Percentiles rank a stretch among this genome's conserved stretches.
Evolutionary conservation across 208 protist genomes (phyloP).

Genomic region (Crithidia acanthocephali): DNA sequence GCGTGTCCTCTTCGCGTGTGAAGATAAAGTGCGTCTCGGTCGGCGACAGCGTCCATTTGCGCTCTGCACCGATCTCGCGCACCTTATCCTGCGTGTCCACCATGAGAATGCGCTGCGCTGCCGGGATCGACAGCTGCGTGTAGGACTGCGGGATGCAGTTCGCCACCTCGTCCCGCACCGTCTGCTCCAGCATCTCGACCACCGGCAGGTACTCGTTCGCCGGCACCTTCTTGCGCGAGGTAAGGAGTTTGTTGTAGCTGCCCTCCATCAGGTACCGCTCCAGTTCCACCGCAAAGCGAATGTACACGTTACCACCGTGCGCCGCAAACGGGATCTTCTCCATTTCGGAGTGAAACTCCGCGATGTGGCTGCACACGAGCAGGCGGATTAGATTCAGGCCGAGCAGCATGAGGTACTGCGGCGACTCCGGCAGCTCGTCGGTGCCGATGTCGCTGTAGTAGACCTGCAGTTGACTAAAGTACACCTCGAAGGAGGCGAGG

Average conservation of each 20-base stretch:
- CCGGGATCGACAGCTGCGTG: conserved; percentile 67
- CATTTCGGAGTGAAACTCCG: conserved; percentile 94
- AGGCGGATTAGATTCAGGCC: conserved; percentile 92
- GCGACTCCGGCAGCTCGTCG: conserved; percentile 72
- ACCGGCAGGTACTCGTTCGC: conserved; percentile 91
- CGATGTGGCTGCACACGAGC: conserved; percentile 84
- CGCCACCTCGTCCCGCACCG: conserved; percentile 91
- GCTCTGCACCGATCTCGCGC: conserved; percentile 53
- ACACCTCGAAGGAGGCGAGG: conserved; percentile 79
- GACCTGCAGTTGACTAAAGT: conserved; percentile 87
- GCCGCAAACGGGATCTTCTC: conserved; percentile 86
- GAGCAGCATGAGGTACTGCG: conserved; percentile 76
- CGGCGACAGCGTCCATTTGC: conserved; percentile 66
- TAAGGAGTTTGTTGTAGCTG: conserved; percentile 93
- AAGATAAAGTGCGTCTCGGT: conserved; percentile 74
- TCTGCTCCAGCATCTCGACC: conserved; percentile 90
- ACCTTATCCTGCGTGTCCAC: conserved; percentile 73
- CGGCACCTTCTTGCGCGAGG: conserved; percentile 82
- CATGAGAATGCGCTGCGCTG: conserved; percentile 90
- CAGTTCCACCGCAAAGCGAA: conserved; percentile 87
- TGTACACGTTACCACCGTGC: conserved; percentile 76
- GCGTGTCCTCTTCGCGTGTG: conserved; percentile 70
- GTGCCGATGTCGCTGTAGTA: conserved; percentile 88
- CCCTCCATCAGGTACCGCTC: conserved; percentile 95
- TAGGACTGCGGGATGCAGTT: conserved; percentile 91